Percentiles rank a stretch among this genome's conserved stretches.
These are phyloP conservation scores for Jaapia argillacea DNA, from an alignment of 768 basidiomycete genomes.

Conservation along the genomic window DNA sequence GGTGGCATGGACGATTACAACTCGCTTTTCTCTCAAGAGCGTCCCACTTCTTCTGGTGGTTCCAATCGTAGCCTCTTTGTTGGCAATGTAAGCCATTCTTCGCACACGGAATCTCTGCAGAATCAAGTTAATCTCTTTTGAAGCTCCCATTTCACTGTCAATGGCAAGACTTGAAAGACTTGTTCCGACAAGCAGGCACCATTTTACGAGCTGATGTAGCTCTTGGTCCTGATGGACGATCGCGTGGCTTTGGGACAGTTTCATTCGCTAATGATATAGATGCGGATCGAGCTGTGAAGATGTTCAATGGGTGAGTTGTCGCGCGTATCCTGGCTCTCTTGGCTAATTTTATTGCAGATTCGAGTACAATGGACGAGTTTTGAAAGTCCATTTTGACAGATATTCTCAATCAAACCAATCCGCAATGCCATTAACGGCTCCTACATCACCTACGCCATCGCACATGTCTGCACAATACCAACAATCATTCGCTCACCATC, in stretches of 20 bases:
- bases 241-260: constrained; percentile 89
- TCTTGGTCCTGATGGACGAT: constrained; percentile 79
- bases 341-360: constrained; percentile 38
- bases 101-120: constrained; percentile 4
- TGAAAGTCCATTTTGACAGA: constrained; percentile 91
- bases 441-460: constrained; percentile 14
- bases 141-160: constrained; percentile 90
- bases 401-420: constrained; percentile 35
- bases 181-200: constrained; percentile 85
- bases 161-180: constrained; percentile 98
- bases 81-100: constrained; percentile 60
- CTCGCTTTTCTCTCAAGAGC: constrained; percentile 17
- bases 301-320: constrained; percentile 78
- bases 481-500: background rate
- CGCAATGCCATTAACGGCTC: constrained; percentile 14
- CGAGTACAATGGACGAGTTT: constrained; percentile 76
- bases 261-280: constrained; percentile 77
- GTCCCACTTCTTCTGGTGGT: constrained; percentile 14
- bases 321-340: background rate
- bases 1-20: too few relatives aligned
- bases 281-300: constrained; percentile 71
- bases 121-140: background rate
- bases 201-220: constrained; percentile 89
- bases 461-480: constrained; percentile 6
- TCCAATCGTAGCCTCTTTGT: constrained; percentile 65